Conservation (phyloP, 2,329 filamentous ascomycete genomes). For the Ceratocystis cacaofunesta region DNA sequence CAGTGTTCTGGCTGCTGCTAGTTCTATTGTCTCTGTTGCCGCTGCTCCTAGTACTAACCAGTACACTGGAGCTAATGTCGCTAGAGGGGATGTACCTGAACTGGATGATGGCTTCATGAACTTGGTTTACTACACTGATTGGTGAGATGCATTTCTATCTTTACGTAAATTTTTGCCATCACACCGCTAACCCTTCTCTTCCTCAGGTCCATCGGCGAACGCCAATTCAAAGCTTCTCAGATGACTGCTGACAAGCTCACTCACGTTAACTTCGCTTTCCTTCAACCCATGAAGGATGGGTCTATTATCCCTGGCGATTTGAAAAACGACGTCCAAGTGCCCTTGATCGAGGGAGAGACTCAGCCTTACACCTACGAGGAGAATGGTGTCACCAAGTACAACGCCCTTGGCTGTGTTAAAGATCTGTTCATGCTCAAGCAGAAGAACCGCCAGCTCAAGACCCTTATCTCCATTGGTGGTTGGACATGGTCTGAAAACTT, state of each 20-base stretch:
- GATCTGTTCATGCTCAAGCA: constrained; percentile 68
- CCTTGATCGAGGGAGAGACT: constrained; percentile 36
- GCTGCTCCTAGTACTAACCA: not conserved
- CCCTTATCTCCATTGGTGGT: constrained; percentile 67
- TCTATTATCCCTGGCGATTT: constrained; percentile 57
- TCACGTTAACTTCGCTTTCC: constrained; percentile 69
- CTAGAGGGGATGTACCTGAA: no score
- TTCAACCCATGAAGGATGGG: constrained; percentile 56
- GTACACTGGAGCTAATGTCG: no score
- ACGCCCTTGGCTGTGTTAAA: constrained; percentile 69
- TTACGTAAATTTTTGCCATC: not conserved
- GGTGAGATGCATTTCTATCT: constrained; percentile 1
- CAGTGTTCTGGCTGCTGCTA: constrained; percentile 7
- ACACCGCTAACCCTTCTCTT: not conserved
- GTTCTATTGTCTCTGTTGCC: not conserved
- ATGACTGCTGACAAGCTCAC: constrained; percentile 56
- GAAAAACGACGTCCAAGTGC: constrained; percentile 58
- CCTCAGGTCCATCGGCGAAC: constrained; percentile 54
- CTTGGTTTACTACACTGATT: constrained; percentile 17
- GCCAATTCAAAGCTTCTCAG: constrained; percentile 57
- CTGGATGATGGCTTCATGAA: constrained; percentile 6
- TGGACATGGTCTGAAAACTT: constrained; percentile 77
- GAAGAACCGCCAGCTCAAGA: constrained; percentile 59
- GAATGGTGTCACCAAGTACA: constrained; percentile 47
- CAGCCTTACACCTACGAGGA: constrained; percentile 27